Percentiles rank a stretch among this genome's conserved stretches.
These are phyloP conservation scores for Carnegiea gigantea DNA, from an alignment of 179 eudicot species.

Conservation along the genomic window DNA sequence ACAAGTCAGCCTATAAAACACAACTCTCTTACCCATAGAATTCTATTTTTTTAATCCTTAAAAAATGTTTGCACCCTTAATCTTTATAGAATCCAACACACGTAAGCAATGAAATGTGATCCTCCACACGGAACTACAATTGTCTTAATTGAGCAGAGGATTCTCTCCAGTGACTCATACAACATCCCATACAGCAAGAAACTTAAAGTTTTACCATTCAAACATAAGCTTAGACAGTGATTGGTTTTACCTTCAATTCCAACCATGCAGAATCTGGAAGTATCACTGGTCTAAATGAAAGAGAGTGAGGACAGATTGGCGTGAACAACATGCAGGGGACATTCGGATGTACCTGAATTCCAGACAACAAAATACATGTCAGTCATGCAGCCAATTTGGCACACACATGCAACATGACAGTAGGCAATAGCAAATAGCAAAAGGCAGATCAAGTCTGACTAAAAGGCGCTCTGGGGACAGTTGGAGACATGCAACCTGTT, in stretches of 20 bases:
- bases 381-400: not conserved
- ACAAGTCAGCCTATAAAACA: too few relatives aligned
- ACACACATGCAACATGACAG: not conserved
- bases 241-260: conserved; percentile 69
- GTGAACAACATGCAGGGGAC: conserved; percentile 98
- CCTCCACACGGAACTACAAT: too few relatives aligned
- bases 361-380: conserved; percentile 21
- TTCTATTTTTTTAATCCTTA: too few relatives aligned
- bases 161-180: not conserved
- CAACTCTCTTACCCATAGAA: too few relatives aligned
- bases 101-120: too few relatives aligned
- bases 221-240: not conserved
- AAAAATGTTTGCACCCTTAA: too few relatives aligned
- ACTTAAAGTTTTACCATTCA: conserved; percentile 8
- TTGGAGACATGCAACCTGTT: not conserved
- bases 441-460: not conserved
- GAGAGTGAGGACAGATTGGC: conserved; percentile 88
- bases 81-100: too few relatives aligned
- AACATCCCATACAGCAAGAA: not conserved
- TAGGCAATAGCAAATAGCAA: not conserved
- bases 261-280: conserved; percentile 93
- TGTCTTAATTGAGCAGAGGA: not conserved
- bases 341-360: conserved; percentile 93
- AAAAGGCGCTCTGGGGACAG: not conserved
- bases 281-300: conserved; percentile 84